Conservation (phyloP, 495 filamentous ascomycete species). For the Xylaria acuta region DNA sequence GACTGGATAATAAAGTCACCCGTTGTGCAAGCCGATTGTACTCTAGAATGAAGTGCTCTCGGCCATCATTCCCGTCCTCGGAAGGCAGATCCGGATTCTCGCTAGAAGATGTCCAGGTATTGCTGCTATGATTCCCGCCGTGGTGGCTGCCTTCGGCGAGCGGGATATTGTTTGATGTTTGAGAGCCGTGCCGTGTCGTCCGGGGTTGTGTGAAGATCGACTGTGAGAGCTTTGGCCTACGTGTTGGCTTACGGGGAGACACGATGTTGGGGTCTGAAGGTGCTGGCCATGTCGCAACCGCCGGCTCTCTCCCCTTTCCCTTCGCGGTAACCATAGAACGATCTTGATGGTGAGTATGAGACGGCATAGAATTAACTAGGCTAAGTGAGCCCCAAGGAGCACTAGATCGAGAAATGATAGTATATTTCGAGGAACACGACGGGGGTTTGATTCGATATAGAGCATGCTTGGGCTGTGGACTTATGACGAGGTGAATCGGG, state of each 20-base stretch:
- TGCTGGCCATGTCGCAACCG: conserved; percentile 22
- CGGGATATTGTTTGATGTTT: conserved; percentile 23
- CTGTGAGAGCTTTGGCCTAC: conserved; percentile 31
- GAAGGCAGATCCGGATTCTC: conserved; percentile 39
- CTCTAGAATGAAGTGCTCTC: conserved; percentile 52
- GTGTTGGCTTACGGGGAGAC: conserved; percentile 22
- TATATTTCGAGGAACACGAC: conserved; percentile 6
- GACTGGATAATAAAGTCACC: conserved; percentile 33
- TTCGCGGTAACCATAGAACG: conserved; percentile 23
- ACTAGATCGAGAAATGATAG: conserved; percentile 1
- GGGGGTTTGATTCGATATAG: background rate
- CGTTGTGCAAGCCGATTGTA: conserved; percentile 63
- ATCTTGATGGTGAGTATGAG: conserved; percentile 16
- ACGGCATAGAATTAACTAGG: conserved; percentile 28
- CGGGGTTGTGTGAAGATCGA: conserved; percentile 35
- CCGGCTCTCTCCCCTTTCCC: conserved; percentile 25
- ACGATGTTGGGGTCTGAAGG: background rate
- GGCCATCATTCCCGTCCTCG: conserved; percentile 49
- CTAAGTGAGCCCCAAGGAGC: background rate
- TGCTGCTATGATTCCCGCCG: conserved; percentile 41
- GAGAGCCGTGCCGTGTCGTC: conserved; percentile 16
- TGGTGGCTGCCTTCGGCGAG: background rate
- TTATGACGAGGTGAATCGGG: background rate
- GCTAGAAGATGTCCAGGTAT: conserved; percentile 55
- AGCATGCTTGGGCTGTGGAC: background rate